Percentiles rank a stretch among this genome's conserved stretches.
These are phyloP conservation scores for Cerrena zonata DNA, from an alignment of 1,284 basidiomycete genomes.

Conservation along the genomic window DNA sequence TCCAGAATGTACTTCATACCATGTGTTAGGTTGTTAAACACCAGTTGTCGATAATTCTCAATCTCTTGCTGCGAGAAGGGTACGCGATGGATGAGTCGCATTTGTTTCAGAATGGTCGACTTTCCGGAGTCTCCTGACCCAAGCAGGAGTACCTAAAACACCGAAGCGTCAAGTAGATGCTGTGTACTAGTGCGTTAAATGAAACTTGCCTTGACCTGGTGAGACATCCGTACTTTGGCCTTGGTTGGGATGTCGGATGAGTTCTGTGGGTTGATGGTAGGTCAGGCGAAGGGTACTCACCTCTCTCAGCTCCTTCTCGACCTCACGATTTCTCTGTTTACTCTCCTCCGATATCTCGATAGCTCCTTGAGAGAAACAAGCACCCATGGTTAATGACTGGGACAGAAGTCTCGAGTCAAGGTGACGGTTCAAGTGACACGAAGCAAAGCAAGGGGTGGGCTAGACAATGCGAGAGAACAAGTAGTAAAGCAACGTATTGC, in stretches of 20 bases:
- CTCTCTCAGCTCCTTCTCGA: constrained; percentile 60
- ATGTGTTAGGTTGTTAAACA: constrained; percentile 85
- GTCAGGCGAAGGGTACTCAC: constrained; percentile 31
- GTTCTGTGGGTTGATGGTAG: not conserved
- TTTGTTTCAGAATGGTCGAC: constrained; percentile 89
- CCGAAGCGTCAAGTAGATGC: constrained; percentile 12
- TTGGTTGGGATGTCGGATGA: constrained; percentile 26
- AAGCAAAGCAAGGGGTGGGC: not conserved
- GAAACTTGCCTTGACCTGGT: constrained; percentile 69
- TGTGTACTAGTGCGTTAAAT: not conserved
- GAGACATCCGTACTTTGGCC: constrained; percentile 62
- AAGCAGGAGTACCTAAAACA: constrained; percentile 71
- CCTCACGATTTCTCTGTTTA: constrained; percentile 57
- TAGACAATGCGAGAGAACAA: not conserved
- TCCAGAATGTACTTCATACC: constrained; percentile 82
- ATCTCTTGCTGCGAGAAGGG: constrained; percentile 73
- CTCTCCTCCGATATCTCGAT: constrained; percentile 59
- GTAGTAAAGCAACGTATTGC: not conserved
- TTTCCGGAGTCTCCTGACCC: constrained; percentile 94
- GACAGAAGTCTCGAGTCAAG: not conserved
- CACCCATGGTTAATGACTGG: constrained; percentile 51
- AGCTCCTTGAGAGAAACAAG: constrained; percentile 60
- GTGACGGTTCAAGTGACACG: not conserved
- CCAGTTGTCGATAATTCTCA: constrained; percentile 79
- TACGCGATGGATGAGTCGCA: constrained; percentile 80